Conservation (phyloP, 257 asterid species). For the Solanum pennellii region DNA sequence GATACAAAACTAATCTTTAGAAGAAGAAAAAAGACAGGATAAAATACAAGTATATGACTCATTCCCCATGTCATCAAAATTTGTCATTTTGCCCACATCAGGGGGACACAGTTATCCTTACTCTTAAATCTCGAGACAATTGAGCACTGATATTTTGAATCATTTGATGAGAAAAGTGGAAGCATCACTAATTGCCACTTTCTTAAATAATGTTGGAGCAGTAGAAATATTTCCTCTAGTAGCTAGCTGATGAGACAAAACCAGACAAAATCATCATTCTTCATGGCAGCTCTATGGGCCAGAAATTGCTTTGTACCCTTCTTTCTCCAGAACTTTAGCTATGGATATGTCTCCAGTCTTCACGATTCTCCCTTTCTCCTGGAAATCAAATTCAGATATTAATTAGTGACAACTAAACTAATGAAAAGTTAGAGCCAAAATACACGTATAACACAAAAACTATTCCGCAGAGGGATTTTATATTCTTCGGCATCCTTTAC, state of each 20-base stretch:
- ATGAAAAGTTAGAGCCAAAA: neutral
- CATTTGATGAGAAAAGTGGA: neutral
- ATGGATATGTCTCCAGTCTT: constrained; percentile 75
- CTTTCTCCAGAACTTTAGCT: constrained; percentile 61
- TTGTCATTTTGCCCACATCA: neutral
- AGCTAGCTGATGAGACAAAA: neutral
- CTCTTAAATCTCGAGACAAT: neutral
- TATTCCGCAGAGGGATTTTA: neutral
- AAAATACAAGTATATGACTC: neutral
- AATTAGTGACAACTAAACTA: neutral
- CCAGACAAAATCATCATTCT: neutral
- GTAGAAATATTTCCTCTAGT: neutral
- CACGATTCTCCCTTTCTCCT: constrained; percentile 71
- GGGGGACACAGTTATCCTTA: neutral
- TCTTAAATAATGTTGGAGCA: neutral
- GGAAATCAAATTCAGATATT: neutral
- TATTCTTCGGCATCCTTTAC: neutral
- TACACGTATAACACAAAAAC: neutral
- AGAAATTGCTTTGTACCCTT: constrained; percentile 74
- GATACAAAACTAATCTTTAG: neutral
- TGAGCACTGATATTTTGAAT: neutral
- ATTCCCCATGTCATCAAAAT: neutral
- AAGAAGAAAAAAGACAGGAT: neutral
- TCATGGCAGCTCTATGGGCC: constrained; percentile 7
- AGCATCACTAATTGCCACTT: neutral